A percentile compares a stretch with the other conserved stretches of the same genome.
phyloP scores from a whole-genome alignment of 2,329 filamentous ascomycete genomes.

The Talaromyces islandicus region DNA sequence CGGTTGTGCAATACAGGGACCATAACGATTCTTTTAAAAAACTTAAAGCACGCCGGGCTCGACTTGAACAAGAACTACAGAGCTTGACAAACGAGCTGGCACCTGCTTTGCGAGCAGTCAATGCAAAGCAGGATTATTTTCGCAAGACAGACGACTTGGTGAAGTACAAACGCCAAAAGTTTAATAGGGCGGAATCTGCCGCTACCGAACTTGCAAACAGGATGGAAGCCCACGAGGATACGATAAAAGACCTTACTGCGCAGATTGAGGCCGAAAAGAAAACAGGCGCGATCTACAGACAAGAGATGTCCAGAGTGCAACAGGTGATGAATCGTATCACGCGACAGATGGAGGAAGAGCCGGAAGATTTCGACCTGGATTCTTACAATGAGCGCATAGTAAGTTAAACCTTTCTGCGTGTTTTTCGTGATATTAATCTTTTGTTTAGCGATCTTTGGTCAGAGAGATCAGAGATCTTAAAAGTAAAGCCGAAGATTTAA shows the following conservation, averaged over 20 bases:
- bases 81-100: conserved; percentile 56
- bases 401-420: conserved; percentile 27
- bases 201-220: conserved; percentile 36
- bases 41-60: conserved; percentile 51
- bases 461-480: conserved; percentile 29
- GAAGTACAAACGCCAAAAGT: conserved; percentile 46
- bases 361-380: conserved; percentile 61
- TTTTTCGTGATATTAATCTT: conserved; percentile 19
- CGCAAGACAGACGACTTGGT: conserved; percentile 51
- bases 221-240: conserved; percentile 33
- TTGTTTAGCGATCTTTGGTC: conserved; percentile 52
- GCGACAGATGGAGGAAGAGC: conserved; percentile 55
- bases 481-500: conserved; percentile 38
- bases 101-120: conserved; percentile 65
- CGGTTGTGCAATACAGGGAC: conserved; percentile 60
- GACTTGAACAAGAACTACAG: conserved; percentile 52
- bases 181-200: conserved; percentile 50
- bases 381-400: conserved; percentile 70
- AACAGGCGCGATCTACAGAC: conserved; percentile 45
- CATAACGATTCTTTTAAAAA: conserved; percentile 44
- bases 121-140: conserved; percentile 62
- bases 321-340: conserved; percentile 59
- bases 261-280: conserved; percentile 49
- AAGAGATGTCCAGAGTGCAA: conserved; percentile 46
- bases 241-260: conserved; percentile 30